Evolutionary conservation across 2,329 filamentous ascomycete species (phyloP).

Genomic region (Exophiala calicioides): DNA sequence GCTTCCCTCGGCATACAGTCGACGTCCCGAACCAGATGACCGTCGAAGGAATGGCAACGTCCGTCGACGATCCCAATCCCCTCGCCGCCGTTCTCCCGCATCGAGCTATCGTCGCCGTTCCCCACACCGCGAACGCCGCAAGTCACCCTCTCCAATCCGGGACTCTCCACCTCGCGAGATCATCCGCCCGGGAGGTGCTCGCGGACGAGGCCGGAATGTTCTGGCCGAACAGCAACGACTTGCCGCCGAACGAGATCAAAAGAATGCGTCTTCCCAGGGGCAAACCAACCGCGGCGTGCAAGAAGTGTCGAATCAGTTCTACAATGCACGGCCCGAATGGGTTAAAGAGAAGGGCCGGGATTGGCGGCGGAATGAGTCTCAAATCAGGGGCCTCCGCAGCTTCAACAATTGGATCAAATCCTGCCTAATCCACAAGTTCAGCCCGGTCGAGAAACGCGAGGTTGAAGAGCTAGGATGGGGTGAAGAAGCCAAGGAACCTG

Average conservation of each 20-base stretch:
- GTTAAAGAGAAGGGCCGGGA: conserved; percentile 88
- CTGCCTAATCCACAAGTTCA: conserved; percentile 95
- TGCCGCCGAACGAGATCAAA: conserved; percentile 42
- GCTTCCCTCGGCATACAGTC: conserved; percentile 23
- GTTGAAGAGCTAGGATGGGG: conserved; percentile 53
- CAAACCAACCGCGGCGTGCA: conserved; percentile 62
- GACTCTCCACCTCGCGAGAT: conserved; percentile 45
- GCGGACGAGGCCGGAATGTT: conserved; percentile 46
- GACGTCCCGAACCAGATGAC: conserved; percentile 28
- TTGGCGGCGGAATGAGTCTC: conserved; percentile 90
- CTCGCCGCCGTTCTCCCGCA: conserved; percentile 27
- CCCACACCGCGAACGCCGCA: conserved; percentile 38
- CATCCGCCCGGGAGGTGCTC: conserved; percentile 50
- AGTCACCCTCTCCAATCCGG: conserved; percentile 45
- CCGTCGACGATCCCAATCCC: conserved; percentile 23
- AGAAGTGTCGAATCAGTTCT: conserved; percentile 88
- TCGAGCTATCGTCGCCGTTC: conserved; percentile 32
- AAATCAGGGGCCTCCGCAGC: conserved; percentile 88
- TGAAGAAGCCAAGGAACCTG: conserved; percentile 37
- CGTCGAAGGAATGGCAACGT: conserved; percentile 37
- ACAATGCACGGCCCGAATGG: conserved; percentile 92
- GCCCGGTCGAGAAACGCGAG: conserved; percentile 66
- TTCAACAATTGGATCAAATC: conserved; percentile 99
- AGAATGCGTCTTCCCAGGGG: conserved; percentile 31
- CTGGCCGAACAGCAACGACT: conserved; percentile 43